phyloP scores from a whole-genome alignment of 768 basidiomycete species.

The Auricularia sp. region DNA sequence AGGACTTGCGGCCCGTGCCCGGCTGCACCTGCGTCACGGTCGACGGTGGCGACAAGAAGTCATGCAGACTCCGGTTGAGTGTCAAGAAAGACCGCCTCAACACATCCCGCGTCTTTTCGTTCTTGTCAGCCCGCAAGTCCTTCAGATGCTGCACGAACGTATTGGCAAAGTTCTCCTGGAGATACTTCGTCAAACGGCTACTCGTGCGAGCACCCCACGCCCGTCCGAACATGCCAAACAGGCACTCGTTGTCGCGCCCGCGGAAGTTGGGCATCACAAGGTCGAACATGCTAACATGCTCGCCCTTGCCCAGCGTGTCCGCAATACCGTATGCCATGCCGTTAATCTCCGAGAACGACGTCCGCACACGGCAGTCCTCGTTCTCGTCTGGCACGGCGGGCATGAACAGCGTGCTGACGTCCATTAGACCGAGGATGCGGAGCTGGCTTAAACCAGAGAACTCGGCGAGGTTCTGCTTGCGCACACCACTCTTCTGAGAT shows the following conservation, averaged over 20 bases:
- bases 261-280: conserved; percentile 83
- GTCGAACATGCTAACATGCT: conserved; percentile 83
- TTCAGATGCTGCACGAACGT: conserved; percentile 53
- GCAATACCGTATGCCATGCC: conserved; percentile 95
- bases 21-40: conserved; percentile 12
- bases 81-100: conserved; percentile 79
- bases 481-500: conserved; percentile 20
- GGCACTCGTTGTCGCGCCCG: conserved; percentile 62
- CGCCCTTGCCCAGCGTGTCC: conserved; percentile 74
- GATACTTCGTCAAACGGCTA: conserved; percentile 68
- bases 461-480: conserved; percentile 52
- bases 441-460: conserved; percentile 82
- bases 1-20: conserved; percentile 42
- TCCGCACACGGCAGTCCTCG: conserved; percentile 85
- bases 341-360: conserved; percentile 79
- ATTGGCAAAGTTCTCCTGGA: conserved; percentile 69
- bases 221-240: conserved; percentile 95
- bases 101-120: conserved; percentile 61
- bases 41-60: conserved; percentile 29
- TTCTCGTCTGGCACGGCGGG: conserved; percentile 40
- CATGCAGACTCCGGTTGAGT: conserved; percentile 75
- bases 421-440: conserved; percentile 93
- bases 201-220: conserved; percentile 47
- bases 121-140: conserved; percentile 29
- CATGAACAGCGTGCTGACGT: conserved; percentile 59